Evolutionary conservation across 345 rosid genomes (phyloP).

Genomic region (Syzygium jambos): DNA sequence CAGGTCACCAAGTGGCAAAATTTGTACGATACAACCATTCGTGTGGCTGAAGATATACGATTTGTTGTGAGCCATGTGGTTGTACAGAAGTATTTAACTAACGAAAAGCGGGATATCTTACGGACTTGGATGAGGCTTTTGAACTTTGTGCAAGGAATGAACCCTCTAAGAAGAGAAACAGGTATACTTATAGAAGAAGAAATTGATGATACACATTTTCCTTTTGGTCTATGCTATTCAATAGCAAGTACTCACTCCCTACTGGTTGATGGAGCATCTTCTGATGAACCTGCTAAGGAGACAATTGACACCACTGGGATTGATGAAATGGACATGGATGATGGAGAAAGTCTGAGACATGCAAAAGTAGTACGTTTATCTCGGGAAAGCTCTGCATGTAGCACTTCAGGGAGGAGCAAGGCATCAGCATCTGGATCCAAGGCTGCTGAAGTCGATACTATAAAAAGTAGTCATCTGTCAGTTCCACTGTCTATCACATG

Average conservation of each 20-base stretch:
- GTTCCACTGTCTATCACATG: constrained; percentile 56
- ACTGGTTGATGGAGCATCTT: constrained; percentile 73
- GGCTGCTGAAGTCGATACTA: constrained; percentile 27
- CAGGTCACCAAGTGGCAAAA: constrained; percentile 64
- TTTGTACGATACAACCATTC: constrained; percentile 47
- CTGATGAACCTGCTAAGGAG: constrained; percentile 35
- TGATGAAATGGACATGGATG: constrained; percentile 27
- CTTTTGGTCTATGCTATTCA: constrained; percentile 55
- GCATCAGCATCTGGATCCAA: constrained; percentile 24
- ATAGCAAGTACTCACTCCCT: constrained; percentile 61
- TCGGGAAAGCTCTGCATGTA: constrained; percentile 60
- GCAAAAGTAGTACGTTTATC: constrained; percentile 85
- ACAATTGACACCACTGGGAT: constrained; percentile 16
- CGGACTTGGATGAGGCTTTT: constrained; percentile 78
- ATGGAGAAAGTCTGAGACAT: constrained; percentile 50
- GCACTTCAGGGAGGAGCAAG: constrained; percentile 37
- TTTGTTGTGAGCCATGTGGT: constrained; percentile 74
- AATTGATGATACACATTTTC: constrained; percentile 41
- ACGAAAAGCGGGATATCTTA: constrained; percentile 47
- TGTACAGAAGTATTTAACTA: constrained; percentile 56
- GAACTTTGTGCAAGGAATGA: constrained; percentile 78
- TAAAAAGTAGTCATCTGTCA: constrained; percentile 10
- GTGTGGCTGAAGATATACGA: constrained; percentile 73
- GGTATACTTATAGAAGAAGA: constrained; percentile 71
- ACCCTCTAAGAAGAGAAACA: constrained; percentile 80